Base-by-base conservation (phyloP, 192 early-diverging fungal genomes). In the Mortierella hygrophila region DNA sequence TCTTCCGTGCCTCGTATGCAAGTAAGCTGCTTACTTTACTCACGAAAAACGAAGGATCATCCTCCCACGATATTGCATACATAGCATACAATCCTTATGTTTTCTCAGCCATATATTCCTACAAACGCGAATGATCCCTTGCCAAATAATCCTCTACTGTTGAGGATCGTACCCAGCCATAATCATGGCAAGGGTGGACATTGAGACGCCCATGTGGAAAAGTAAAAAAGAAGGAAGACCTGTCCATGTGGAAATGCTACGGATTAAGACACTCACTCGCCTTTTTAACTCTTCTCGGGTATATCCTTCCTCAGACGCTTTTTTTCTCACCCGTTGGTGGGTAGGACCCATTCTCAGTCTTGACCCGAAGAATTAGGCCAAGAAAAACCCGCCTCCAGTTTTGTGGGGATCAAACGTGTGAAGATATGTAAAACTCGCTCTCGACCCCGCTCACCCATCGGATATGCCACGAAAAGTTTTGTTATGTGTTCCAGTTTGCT, bases 321-420 rank as follows among this genome's bases (percentile, higher is more conserved):
- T 23, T 60, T 60, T 29, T 10, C 57, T 26, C 57, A 29, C 8
- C n/a, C 57, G n/a, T n/a, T 8, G 1, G 6, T n/a, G n/a, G 54
- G 4, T 23, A 23, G 10, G 1, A 46, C 44, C 54, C 54, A 23
- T n/a, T 55, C 18, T 54, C 54, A 55, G 54, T 26, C n/a, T 60
- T 7, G 6, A 23, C 55, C 55, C 18, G 49, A 21, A 18, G 9
- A 26, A 7, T 32, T 11, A 32, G 7, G n/a, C 5, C 23, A 57
- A n/a, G 3, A n/a, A 63, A 65, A 40, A 1, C 38, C 38, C 6
- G 4, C 38, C 38, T 6, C 38, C 38, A 40, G 38, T 29, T 32
- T 32, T 65, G 60, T 65, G 60, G 60, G 11, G 60, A 65, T 65
- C 60, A 65, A 65, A 65, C 60, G 60, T 32, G 60, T 65, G 60